These are phyloP conservation scores for Fusarium buxicola DNA, from an alignment of 2,329 filamentous ascomycete genomes.

Conservation along the genomic window DNA sequence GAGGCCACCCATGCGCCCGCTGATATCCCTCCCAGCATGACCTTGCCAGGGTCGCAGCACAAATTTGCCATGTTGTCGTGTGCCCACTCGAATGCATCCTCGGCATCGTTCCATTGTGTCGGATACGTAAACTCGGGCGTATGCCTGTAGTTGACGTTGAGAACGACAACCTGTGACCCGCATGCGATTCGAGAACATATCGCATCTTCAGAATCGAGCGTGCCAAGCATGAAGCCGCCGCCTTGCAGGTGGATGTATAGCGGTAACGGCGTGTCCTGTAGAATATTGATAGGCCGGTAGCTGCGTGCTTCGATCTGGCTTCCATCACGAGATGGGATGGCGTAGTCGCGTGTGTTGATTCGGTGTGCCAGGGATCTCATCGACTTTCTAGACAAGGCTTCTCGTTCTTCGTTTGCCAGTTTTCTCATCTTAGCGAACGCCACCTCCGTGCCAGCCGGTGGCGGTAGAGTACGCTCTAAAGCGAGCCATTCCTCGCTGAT, in stretches of 20 bases:
- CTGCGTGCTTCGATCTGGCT: constrained; percentile 34
- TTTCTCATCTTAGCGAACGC: constrained; percentile 30
- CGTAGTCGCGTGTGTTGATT: constrained; percentile 51
- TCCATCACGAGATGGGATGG: constrained; percentile 32
- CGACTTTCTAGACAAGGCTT: constrained; percentile 10
- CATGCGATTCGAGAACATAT: constrained; percentile 61
- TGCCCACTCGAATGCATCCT: constrained; percentile 67
- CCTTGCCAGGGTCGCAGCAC: constrained; percentile 22
- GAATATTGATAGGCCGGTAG: constrained; percentile 27
- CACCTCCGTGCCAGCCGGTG: constrained; percentile 5
- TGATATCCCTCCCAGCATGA: constrained; percentile 62
- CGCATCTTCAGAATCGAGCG: constrained; percentile 63
- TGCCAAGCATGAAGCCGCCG: constrained; percentile 68
- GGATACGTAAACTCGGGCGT: constrained; percentile 66
- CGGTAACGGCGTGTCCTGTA: constrained; percentile 55
- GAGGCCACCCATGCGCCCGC: constrained; percentile 60
- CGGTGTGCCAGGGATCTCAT: constrained; percentile 28
- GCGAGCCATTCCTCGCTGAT: constrained; percentile 59
- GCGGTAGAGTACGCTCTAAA: constrained; percentile 44
- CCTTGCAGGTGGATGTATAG: constrained; percentile 66
- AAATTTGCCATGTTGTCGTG: constrained; percentile 47
- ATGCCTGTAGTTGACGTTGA: constrained; percentile 70
- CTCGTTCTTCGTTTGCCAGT: constrained; percentile 29
- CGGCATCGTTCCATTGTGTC: constrained; percentile 62
- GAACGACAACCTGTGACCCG: constrained; percentile 55